These are phyloP conservation scores for Cryptosporidium felis DNA, from an alignment of 169 alveolate species.

Conservation along the genomic window DNA sequence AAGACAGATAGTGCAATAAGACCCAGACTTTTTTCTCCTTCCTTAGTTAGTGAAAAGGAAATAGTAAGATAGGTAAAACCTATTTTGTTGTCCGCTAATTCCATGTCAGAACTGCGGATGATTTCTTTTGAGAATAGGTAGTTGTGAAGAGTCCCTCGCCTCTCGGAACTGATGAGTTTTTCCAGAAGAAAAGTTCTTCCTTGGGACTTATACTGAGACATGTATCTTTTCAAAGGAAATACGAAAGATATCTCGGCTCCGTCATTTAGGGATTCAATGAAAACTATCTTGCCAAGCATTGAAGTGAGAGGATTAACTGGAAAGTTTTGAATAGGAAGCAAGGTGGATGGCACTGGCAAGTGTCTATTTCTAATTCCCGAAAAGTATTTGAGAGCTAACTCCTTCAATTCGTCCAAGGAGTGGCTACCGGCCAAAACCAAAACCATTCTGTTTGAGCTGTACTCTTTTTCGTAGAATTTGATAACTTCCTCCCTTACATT, in stretches of 20 bases:
- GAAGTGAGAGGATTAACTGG: constrained; percentile 1
- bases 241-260: neutral
- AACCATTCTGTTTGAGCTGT: constrained; percentile 80
- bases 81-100: neutral
- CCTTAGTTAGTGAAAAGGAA: neutral
- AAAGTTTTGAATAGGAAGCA: neutral
- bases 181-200: neutral
- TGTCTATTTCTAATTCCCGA: constrained; percentile 28
- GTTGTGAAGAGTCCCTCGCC: neutral
- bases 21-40: neutral
- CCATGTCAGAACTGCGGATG: neutral
- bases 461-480: constrained; percentile 75
- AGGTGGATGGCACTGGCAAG: neutral
- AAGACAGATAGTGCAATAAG: constrained; percentile 6
- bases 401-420: constrained; percentile 62
- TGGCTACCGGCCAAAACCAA: constrained; percentile 76
- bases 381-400: constrained; percentile 14
- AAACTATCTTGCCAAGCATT: neutral
- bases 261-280: neutral
- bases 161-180: neutral
- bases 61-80: neutral
- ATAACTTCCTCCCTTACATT: constrained; percentile 77
- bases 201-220: neutral
- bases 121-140: neutral
- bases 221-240: constrained; percentile 31